These are phyloP conservation scores for Rhodamnia argentea DNA, from an alignment of 345 rosid species.

Conservation along the genomic window DNA sequence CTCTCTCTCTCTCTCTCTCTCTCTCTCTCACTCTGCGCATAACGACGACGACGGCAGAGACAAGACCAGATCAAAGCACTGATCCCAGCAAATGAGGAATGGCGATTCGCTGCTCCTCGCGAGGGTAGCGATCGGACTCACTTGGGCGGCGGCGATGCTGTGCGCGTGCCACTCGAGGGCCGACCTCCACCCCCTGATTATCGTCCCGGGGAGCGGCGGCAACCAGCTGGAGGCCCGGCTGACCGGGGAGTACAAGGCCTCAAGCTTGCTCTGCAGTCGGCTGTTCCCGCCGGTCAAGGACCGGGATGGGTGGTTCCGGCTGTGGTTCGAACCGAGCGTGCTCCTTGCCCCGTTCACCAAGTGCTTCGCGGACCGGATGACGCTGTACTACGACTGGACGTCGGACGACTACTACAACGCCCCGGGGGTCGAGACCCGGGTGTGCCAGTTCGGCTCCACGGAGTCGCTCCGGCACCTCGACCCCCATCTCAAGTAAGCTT, in stretches of 20 bases:
- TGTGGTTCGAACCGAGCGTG: constrained; percentile 75
- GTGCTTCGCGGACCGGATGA: constrained; percentile 74
- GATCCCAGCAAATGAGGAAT: not conserved
- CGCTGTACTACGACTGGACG: constrained; percentile 42
- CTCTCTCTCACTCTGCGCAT: not conserved
- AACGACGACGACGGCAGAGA: not conserved
- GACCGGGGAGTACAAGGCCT: constrained; percentile 44
- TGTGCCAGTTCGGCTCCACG: constrained; percentile 57
- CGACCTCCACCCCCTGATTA: constrained; percentile 51
- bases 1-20: not conserved
- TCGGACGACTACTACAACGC: constrained; percentile 68
- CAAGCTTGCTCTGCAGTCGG: constrained; percentile 39
- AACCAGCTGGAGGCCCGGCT: constrained; percentile 78
- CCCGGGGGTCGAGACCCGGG: constrained; percentile 68
- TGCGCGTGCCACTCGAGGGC: constrained; percentile 21
- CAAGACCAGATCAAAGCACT: not conserved
- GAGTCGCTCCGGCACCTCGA: constrained; percentile 57
- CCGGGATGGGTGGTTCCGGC: constrained; percentile 71
- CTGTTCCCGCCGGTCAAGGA: constrained; percentile 38
- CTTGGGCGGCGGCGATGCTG: constrained; percentile 13
- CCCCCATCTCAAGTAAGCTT: constrained; percentile 56
- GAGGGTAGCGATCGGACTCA: not conserved
- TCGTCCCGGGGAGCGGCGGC: constrained; percentile 84
- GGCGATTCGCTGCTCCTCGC: not conserved
- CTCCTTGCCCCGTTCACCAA: constrained; percentile 51